These are phyloP conservation scores for Microsporum audouinii DNA, from an alignment of 2,329 filamentous ascomycete species.

Conservation along the genomic window DNA sequence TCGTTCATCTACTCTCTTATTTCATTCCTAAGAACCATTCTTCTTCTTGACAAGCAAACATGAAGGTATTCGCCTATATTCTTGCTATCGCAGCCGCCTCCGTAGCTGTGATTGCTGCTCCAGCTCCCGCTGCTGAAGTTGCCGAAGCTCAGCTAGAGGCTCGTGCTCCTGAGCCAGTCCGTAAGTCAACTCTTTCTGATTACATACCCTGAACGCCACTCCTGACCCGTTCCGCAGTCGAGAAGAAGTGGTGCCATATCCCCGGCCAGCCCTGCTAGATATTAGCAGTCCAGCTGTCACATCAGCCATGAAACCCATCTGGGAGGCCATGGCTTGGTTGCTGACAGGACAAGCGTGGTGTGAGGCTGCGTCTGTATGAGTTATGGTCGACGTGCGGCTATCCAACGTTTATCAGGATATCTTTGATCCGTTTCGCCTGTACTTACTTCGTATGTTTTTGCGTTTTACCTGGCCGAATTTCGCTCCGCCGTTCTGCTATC, in stretches of 20 bases:
- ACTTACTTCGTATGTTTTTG: not conserved
- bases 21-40: slow-evolving; percentile 9
- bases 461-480: not conserved
- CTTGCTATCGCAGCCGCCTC: slow-evolving; percentile 32
- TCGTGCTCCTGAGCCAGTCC: not conserved
- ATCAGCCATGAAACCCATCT: not conserved
- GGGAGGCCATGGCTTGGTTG: not conserved
- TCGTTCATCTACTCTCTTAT: slow-evolving; percentile 8
- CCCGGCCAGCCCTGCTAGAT: slow-evolving; percentile 31
- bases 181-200: slow-evolving; percentile 10
- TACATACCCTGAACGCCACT: slow-evolving; percentile 20
- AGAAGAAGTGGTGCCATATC: slow-evolving; percentile 24
- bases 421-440: not conserved
- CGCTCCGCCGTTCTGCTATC: not conserved
- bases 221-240: slow-evolving; percentile 17
- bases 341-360: not conserved
- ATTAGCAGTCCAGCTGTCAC: not conserved
- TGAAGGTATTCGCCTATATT: slow-evolving; percentile 40
- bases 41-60: slow-evolving; percentile 19
- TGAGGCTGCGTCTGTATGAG: not conserved
- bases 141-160: slow-evolving; percentile 3
- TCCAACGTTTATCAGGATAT: not conserved
- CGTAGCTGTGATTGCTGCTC: slow-evolving; percentile 22
- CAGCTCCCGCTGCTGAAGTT: slow-evolving; percentile 9
- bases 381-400: not conserved